Conservation (phyloP, 345 rosid species). For the Tarenaya hassleriana region DNA sequence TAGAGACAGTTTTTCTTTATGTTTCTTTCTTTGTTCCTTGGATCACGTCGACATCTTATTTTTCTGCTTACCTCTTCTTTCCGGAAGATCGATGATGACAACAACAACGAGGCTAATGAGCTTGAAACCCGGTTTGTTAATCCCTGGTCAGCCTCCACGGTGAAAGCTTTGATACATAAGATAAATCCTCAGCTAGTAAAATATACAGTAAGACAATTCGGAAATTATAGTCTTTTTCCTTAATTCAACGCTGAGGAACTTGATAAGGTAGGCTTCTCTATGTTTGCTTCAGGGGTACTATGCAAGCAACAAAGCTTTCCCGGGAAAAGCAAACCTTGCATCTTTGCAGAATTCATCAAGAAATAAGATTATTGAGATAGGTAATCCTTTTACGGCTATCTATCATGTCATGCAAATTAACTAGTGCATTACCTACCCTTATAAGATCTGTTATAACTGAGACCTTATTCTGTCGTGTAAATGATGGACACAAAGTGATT, state of each 20-base stretch:
- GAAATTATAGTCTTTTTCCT: conserved; percentile 2
- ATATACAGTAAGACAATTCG: conserved; percentile 45
- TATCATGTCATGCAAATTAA: conserved; percentile 5
- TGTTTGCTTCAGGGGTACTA: conserved; percentile 65
- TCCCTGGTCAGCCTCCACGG: conserved; percentile 69
- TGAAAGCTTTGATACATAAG: conserved; percentile 42
- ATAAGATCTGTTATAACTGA: background rate
- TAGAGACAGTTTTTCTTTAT: background rate
- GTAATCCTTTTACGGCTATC: conserved; percentile 41
- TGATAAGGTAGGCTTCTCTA: conserved; percentile 12
- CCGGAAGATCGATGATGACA: conserved; percentile 39
- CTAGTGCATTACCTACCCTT: background rate
- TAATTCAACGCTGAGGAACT: conserved; percentile 7
- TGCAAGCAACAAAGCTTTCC: conserved; percentile 48
- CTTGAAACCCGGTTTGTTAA: conserved; percentile 30
- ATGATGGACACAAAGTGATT: background rate
- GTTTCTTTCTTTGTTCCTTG: background rate
- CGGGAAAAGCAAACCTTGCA: conserved; percentile 58
- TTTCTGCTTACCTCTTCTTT: background rate
- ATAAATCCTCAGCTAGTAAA: conserved; percentile 43
- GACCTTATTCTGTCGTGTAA: background rate
- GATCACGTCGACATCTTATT: background rate
- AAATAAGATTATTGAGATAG: conserved; percentile 75
- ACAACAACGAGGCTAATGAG: conserved; percentile 13
- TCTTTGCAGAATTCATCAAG: conserved; percentile 54